A percentile compares a stretch with the other conserved stretches of the same genome.
phyloP scores from a whole-genome alignment of 1,284 basidiomycete species.

The Abortiporus biennis region DNA sequence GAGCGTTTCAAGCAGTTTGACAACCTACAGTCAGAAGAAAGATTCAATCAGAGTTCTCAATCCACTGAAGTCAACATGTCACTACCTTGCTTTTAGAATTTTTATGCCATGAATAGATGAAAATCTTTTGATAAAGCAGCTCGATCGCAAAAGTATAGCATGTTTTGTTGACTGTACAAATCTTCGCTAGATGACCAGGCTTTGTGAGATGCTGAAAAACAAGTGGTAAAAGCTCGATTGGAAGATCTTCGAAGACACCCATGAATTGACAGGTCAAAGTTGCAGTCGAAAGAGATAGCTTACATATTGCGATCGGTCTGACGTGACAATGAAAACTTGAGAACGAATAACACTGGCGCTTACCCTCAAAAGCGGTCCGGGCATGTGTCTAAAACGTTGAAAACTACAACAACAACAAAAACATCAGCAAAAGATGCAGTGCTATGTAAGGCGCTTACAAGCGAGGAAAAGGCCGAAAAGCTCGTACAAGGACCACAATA shows the following conservation, averaged over 20 bases:
- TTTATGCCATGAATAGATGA: slow-evolving; percentile 64
- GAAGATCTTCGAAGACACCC: slow-evolving; percentile 43
- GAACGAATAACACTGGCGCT: no score
- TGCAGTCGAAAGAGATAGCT: no score
- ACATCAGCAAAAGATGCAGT: no score
- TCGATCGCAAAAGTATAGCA: slow-evolving; percentile 45
- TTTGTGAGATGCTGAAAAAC: slow-evolving; percentile 45
- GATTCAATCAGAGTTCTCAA: neutral
- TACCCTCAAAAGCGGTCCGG: no score
- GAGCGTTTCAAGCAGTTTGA: slow-evolving; percentile 48
- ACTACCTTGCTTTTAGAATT: slow-evolving; percentile 56
- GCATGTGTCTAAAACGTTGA: no score
- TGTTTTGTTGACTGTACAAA: slow-evolving; percentile 49
- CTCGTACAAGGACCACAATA: no score
- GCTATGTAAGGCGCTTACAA: no score
- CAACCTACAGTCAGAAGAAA: slow-evolving; percentile 31
- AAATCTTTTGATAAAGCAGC: slow-evolving; percentile 46
- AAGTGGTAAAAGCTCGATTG: slow-evolving; percentile 51
- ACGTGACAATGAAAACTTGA: no score
- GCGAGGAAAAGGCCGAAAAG: no score
- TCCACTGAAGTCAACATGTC: slow-evolving; percentile 23
- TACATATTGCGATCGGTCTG: no score
- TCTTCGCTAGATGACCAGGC: slow-evolving; percentile 41
- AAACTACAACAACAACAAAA: no score
- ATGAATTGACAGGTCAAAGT: no score